These are phyloP conservation scores for Neurospora discreta DNA, from an alignment of 495 filamentous ascomycete species.

Conservation along the genomic window DNA sequence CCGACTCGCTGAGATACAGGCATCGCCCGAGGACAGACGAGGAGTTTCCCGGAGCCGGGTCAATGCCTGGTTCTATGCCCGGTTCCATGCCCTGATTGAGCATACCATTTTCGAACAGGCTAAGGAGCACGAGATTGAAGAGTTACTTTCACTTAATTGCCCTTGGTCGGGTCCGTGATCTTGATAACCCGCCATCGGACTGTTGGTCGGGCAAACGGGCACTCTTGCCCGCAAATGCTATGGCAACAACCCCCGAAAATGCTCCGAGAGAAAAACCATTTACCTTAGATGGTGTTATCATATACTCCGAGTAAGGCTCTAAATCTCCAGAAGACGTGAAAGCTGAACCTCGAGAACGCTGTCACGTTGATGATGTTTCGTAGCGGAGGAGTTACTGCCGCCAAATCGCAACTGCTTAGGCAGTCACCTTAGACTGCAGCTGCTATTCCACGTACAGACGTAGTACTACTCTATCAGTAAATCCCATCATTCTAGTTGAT, in stretches of 20 bases:
- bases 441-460: not conserved
- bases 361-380: not conserved
- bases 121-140: not conserved
- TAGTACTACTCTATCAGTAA: not conserved
- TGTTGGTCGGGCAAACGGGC: not conserved
- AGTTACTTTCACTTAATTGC: not conserved
- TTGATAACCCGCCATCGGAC: not conserved
- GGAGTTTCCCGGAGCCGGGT: constrained; percentile 21
- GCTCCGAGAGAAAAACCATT: not conserved
- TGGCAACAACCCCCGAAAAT: not conserved
- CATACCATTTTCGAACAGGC: not conserved
- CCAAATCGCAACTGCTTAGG: not conserved
- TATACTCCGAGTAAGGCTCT: not conserved
- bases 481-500: not conserved
- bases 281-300: not conserved
- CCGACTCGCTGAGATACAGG: constrained; percentile 27
- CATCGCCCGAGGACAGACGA: constrained; percentile 24
- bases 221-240: not conserved
- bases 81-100: constrained; percentile 1
- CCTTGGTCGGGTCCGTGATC: not conserved
- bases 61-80: constrained; percentile 24
- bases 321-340: not conserved
- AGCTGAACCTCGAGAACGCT: not conserved
- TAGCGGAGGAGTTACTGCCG: not conserved
- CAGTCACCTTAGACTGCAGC: not conserved